A percentile compares a stretch with the other conserved stretches of the same genome.
phyloP scores from a whole-genome alignment of 2,329 filamentous ascomycete species.

The Fusarium mangiferae region DNA sequence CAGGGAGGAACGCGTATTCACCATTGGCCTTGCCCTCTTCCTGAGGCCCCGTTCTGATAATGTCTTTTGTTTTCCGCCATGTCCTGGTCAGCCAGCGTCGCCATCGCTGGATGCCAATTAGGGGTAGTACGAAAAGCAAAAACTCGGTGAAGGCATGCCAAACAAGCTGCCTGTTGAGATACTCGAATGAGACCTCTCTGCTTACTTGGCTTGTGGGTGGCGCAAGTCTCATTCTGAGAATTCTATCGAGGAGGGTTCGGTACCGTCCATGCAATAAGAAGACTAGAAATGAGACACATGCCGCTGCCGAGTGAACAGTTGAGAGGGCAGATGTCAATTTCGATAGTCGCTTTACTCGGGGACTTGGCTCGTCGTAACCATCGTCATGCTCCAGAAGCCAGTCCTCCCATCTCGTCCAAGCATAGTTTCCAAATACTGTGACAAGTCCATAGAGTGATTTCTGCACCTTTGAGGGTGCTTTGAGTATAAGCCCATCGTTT shows the following conservation, averaged over 20 bases:
- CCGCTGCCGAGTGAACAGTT: constrained; percentile 81
- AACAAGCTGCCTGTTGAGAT: constrained; percentile 95
- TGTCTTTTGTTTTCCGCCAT: constrained; percentile 82
- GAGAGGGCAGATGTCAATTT: constrained; percentile 75
- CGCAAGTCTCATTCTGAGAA: constrained; percentile 85
- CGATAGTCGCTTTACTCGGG: constrained; percentile 66
- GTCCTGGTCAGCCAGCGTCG: constrained; percentile 85
- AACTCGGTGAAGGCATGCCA: constrained; percentile 99
- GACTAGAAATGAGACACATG: constrained; percentile 86
- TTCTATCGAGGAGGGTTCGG: constrained; percentile 86
- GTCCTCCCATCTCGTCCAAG: constrained; percentile 91
- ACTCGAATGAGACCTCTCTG: constrained; percentile 95
- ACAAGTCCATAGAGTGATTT: constrained; percentile 85
- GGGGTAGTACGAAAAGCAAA: constrained; percentile 92
- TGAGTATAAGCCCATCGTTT: constrained; percentile 67
- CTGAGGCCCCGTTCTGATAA: constrained; percentile 62
- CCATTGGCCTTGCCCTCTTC: constrained; percentile 69
- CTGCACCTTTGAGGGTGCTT: constrained; percentile 81
- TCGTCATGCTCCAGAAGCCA: constrained; percentile 83
- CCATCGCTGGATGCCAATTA: constrained; percentile 96
- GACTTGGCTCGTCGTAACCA: constrained; percentile 72
- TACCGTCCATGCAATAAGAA: constrained; percentile 94
- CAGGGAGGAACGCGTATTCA: constrained; percentile 86
- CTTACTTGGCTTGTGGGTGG: constrained; percentile 86
- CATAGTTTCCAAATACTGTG: constrained; percentile 88